Percentiles rank a stretch among this genome's conserved stretches.
phyloP scores from a whole-genome alignment of 2,329 filamentous ascomycete species.

The Alternaria triticina region DNA sequence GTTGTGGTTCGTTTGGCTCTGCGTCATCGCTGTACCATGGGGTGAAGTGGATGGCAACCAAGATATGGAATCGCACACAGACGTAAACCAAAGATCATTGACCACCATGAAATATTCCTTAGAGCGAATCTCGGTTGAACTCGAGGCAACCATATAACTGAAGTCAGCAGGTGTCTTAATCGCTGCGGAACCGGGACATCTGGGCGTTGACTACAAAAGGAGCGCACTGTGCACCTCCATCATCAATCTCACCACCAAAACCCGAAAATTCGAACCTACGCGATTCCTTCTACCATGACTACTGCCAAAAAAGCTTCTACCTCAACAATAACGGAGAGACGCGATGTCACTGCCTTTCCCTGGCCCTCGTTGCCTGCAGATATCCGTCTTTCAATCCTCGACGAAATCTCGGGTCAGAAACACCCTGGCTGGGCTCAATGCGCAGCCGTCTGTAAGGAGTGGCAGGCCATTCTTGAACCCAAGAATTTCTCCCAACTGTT shows the following conservation, averaged over 20 bases:
- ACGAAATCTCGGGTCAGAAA: slow-evolving; percentile 24
- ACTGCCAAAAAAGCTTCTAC: background rate
- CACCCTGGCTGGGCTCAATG: slow-evolving; percentile 24
- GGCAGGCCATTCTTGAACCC: slow-evolving; percentile 25
- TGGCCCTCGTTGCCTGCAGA: slow-evolving; percentile 24
- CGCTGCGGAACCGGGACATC: background rate
- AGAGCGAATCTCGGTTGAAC: background rate
- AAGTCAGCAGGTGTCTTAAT: background rate
- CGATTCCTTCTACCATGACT: background rate
- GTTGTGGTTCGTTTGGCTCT: background rate
- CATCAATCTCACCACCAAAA: background rate
- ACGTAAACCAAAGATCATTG: background rate
- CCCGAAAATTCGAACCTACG: background rate
- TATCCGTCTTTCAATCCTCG: slow-evolving; percentile 24
- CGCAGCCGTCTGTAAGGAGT: slow-evolving; percentile 28
- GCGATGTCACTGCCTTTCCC: slow-evolving; percentile 18
- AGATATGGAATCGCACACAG: background rate
- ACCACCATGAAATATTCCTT: background rate
- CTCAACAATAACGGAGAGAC: slow-evolving; percentile 1
- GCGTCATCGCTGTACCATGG: background rate
- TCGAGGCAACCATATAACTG: background rate
- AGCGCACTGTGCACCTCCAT: background rate
- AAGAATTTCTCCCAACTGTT: slow-evolving; percentile 24
- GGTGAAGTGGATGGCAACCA: background rate
- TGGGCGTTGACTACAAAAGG: background rate